Evolutionary conservation across 192 early-diverging fungal species (phyloP), one percentile per base, ranked within the genome.

Genomic region (Coemansia sp.): DNA sequence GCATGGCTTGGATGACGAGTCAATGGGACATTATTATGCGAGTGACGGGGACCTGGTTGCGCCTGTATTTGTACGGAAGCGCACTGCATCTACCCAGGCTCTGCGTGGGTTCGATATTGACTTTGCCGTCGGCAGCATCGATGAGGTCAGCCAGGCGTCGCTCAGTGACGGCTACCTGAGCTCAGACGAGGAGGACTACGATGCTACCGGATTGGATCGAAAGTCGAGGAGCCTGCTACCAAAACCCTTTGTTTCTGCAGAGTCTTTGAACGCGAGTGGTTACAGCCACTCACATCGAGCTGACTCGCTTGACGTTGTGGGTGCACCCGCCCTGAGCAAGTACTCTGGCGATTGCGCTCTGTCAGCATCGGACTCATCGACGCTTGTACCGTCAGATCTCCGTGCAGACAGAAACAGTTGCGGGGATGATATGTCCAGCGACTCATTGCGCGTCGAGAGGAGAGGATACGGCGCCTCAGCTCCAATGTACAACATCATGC

Each of bases 71-170:
- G 21, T 42, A 7, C 36, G 70, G 10, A 73, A 67, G 64, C 79
- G 79, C 64, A 76, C 79, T 8, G 79, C 79, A 17, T 81, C 79
- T 4, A 81, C 64, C 29, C 70, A 81, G 68, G 79, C 79, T 10
- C 56, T 81, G 59, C 70, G 45, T 39, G 68, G 63, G 4, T 77
- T 81, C 17, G 71, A 81, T 67, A 76, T 81, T 42, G 63, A 63
- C 4, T 65, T 72, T 37, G 39, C 19, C 9, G 19, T 40, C 2
- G 75, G 44, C 4, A 59, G 57, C 31, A 54, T 35, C 40, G 62
- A 59, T 29, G 53, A 59, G 27, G n/a, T 14, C 33, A 19, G 51
- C 17, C 42, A 63, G 24, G 41, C 24, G 16, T 61, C 56, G 2
- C 3, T 41, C 5, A 36, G 42, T 7, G 62, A 50, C 27, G 64